Evolutionary conservation across 495 filamentous ascomycete species (phyloP).

Genomic region (Penicillium nucicola): DNA sequence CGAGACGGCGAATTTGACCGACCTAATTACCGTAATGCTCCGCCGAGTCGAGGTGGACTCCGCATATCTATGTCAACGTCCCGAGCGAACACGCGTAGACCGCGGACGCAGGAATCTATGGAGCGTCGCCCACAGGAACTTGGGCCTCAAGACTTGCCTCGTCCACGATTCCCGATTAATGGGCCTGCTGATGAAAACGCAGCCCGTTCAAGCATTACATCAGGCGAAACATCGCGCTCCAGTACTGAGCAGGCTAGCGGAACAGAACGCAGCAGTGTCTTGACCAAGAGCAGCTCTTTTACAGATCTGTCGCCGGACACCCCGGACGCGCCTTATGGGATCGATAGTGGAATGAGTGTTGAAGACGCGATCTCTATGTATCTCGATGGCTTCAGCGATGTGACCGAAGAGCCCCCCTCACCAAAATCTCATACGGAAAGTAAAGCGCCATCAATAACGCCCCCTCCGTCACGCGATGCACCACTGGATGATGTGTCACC

Average conservation of each 20-base stretch:
- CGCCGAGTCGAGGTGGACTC: slow-evolving; percentile 26
- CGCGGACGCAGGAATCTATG: slow-evolving; percentile 25
- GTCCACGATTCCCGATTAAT: slow-evolving; percentile 33
- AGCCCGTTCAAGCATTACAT: slow-evolving; percentile 69
- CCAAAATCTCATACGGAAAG: slow-evolving; percentile 28
- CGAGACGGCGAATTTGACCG: slow-evolving; percentile 27
- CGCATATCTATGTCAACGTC: slow-evolving; percentile 45
- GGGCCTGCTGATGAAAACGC: slow-evolving; percentile 47
- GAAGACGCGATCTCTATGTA: slow-evolving; percentile 96
- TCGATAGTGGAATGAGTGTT: slow-evolving; percentile 74
- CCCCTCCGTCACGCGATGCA: slow-evolving; percentile 29
- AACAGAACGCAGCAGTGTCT: slow-evolving; percentile 78
- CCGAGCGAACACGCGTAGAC: slow-evolving; percentile 26
- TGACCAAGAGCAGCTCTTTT: slow-evolving; percentile 75
- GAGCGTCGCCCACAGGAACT: slow-evolving; percentile 26
- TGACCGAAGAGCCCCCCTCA: slow-evolving; percentile 41
- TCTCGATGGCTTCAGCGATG: slow-evolving; percentile 72
- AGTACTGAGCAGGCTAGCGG: slow-evolving; percentile 64
- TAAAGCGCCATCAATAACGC: slow-evolving; percentile 32
- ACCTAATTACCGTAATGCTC: slow-evolving; percentile 24
- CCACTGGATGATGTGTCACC: slow-evolving; percentile 23
- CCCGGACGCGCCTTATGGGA: slow-evolving; percentile 50
- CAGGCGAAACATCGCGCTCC: slow-evolving; percentile 64
- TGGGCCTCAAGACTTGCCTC: slow-evolving; percentile 20
- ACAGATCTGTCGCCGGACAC: slow-evolving; percentile 61